phyloP scores from a whole-genome alignment of 2,329 filamentous ascomycete genomes.

The Fusarium sambucinum region DNA sequence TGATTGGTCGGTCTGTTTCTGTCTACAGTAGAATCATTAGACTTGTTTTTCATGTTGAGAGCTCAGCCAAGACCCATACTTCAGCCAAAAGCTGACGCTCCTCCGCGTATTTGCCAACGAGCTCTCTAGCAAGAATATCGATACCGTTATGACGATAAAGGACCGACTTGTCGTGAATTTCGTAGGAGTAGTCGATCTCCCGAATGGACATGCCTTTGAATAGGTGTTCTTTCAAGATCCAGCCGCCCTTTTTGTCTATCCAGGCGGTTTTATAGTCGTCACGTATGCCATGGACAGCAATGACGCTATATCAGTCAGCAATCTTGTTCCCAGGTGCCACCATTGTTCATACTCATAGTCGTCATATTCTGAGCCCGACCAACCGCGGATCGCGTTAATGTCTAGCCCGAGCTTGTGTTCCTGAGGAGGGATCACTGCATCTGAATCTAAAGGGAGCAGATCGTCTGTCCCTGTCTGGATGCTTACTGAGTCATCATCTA shows the following conservation, averaged over 20 bases:
- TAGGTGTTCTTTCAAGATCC: neutral
- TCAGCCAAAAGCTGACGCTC: too few species aligned
- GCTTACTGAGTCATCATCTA: neutral
- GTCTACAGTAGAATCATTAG: too few species aligned
- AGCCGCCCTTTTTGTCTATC: neutral
- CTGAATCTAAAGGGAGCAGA: neutral
- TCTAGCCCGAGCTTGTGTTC: conserved; percentile 1
- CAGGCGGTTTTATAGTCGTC: conserved; percentile 7
- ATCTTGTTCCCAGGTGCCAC: too few species aligned
- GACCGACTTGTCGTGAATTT: neutral
- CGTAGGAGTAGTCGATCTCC: conserved; percentile 8
- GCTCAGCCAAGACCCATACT: too few species aligned
- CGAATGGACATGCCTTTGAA: neutral
- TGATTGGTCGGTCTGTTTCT: too few species aligned
- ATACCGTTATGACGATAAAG: neutral
- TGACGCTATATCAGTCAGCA: neutral
- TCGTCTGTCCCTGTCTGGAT: neutral
- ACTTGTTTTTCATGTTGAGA: too few species aligned
- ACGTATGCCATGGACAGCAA: conserved; percentile 2
- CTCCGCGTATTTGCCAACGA: neutral
- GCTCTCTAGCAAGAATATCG: neutral
- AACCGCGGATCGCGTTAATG: neutral
- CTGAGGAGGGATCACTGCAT: neutral
- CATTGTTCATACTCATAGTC: conserved; percentile 4
- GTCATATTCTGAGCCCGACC: conserved; percentile 2